Evolutionary conservation across 1,284 basidiomycete species (phyloP).

Genomic region (Cryptococcus sp.): DNA sequence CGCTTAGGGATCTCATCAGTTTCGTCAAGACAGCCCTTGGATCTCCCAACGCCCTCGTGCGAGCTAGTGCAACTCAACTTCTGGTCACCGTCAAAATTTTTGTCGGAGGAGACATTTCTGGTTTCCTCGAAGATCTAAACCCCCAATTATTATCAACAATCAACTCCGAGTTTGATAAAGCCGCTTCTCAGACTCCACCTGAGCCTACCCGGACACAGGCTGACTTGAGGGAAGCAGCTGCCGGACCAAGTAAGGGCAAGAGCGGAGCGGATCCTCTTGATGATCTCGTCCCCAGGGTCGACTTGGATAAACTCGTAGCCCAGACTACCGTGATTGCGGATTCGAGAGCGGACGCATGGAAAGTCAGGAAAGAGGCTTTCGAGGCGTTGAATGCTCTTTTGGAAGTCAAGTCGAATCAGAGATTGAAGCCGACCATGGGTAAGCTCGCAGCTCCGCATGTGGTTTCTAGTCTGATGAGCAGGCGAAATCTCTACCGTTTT

Average conservation of each 20-base stretch:
- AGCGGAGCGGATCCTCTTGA: constrained; percentile 68
- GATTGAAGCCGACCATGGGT: constrained; percentile 88
- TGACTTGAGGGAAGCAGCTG: constrained; percentile 60
- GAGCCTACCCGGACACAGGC: constrained; percentile 71
- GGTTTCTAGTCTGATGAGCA: constrained; percentile 32
- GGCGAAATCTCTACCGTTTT: constrained; percentile 86
- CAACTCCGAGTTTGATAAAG: constrained; percentile 87
- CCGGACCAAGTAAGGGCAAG: constrained; percentile 49
- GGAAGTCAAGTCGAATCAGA: constrained; percentile 85
- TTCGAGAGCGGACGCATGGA: constrained; percentile 91
- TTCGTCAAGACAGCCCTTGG: constrained; percentile 83
- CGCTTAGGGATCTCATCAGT: constrained; percentile 79
- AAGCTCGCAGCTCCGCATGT: constrained; percentile 26
- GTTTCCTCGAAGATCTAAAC: constrained; percentile 90
- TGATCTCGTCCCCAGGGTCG: constrained; percentile 90
- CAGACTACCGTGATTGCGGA: constrained; percentile 78
- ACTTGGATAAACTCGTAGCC: constrained; percentile 81
- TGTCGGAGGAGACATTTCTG: constrained; percentile 88
- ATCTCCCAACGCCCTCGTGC: constrained; percentile 90
- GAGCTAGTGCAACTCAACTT: constrained; percentile 91
- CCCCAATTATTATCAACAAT: constrained; percentile 91
- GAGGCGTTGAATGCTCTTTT: constrained; percentile 78
- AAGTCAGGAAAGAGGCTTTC: constrained; percentile 91
- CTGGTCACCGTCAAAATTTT: constrained; percentile 89
- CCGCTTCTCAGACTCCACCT: constrained; percentile 72